phyloP scores from a whole-genome alignment of 352 stramenopile species.

The Phytopythium sindhum region DNA sequence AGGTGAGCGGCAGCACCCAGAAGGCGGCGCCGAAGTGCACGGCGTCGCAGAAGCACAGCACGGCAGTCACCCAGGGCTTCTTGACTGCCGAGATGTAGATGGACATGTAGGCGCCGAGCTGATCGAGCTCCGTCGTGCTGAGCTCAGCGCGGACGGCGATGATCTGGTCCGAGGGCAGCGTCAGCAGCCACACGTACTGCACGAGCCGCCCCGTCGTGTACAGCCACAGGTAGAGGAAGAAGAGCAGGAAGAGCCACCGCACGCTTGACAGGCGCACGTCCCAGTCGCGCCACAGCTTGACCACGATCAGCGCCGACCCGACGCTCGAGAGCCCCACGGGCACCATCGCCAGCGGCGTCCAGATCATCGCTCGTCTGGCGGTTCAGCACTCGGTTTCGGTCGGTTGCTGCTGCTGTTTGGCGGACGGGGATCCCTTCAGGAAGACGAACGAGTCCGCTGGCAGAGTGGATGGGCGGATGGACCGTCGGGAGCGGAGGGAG shows the following conservation, averaged over 20 bases:
- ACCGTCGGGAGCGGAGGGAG: too few species aligned
- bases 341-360: slow-evolving; percentile 23
- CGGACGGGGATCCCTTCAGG: too few species aligned
- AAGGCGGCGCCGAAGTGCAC: slow-evolving; percentile 32
- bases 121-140: slow-evolving; percentile 21
- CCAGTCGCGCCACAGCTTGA: slow-evolving; percentile 32
- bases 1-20: slow-evolving; percentile 34
- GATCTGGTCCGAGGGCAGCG: slow-evolving; percentile 11
- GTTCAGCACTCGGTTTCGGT: background rate
- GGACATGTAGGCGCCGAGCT: slow-evolving; percentile 27
- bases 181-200: slow-evolving; percentile 21
- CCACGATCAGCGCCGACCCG: slow-evolving; percentile 15
- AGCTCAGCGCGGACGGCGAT: slow-evolving; percentile 15
- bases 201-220: slow-evolving; percentile 14
- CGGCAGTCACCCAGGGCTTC: slow-evolving; percentile 15
- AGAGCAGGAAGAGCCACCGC: slow-evolving; percentile 30
- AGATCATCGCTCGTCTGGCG: slow-evolving; percentile 20
- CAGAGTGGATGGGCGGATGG: too few species aligned
- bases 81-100: slow-evolving; percentile 15
- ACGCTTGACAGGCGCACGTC: slow-evolving; percentile 35
- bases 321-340: slow-evolving; percentile 18
- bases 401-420: too few species aligned
- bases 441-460: too few species aligned
- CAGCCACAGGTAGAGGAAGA: slow-evolving; percentile 37
- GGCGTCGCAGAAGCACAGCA: slow-evolving; percentile 28